Percentiles rank a stretch among this genome's conserved stretches.
phyloP scores from a whole-genome alignment of 495 filamentous ascomycete genomes.

The Antarctomyces pellizariae region DNA sequence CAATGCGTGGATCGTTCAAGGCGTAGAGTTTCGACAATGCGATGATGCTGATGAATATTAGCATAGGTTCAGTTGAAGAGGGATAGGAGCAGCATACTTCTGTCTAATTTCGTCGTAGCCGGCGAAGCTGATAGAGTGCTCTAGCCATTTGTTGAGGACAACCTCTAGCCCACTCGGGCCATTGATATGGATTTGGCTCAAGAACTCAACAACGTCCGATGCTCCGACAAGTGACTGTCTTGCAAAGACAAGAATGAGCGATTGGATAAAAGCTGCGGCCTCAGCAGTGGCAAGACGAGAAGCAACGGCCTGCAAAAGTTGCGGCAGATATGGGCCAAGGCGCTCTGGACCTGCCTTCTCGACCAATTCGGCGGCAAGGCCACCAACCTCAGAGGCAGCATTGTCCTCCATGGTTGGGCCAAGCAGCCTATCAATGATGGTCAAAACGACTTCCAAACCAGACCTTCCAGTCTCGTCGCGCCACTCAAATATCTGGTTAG shows the following conservation, averaged over 20 bases:
- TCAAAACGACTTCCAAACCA: slow-evolving; percentile 67
- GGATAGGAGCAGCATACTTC: slow-evolving; percentile 32
- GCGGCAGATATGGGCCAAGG: slow-evolving; percentile 69
- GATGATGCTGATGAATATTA: slow-evolving; percentile 40
- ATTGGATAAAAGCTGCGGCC: slow-evolving; percentile 66
- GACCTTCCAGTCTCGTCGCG: slow-evolving; percentile 49
- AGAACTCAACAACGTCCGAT: slow-evolving; percentile 76
- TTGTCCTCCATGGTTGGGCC: slow-evolving; percentile 63
- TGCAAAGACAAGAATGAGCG: slow-evolving; percentile 84
- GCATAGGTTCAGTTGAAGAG: slow-evolving; percentile 4
- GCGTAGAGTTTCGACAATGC: slow-evolving; percentile 75
- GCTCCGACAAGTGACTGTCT: slow-evolving; percentile 64
- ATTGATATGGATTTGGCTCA: slow-evolving; percentile 58
- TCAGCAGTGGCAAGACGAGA: slow-evolving; percentile 56
- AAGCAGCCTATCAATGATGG: slow-evolving; percentile 85
- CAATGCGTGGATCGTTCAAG: slow-evolving; percentile 60
- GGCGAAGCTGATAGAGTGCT: slow-evolving; percentile 86
- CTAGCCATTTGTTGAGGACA: slow-evolving; percentile 84
- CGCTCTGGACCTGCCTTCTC: slow-evolving; percentile 79
- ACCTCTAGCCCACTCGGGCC: slow-evolving; percentile 58
- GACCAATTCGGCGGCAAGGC: slow-evolving; percentile 80
- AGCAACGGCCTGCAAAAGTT: slow-evolving; percentile 85
- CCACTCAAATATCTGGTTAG: slow-evolving; percentile 68
- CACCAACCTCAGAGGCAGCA: slow-evolving; percentile 85
- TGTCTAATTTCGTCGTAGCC: slow-evolving; percentile 93